Evolutionary conservation across 2,329 filamentous ascomycete species (phyloP), one percentile per base, ranked within the genome.

Genomic region (Fonsecaea erecta): DNA sequence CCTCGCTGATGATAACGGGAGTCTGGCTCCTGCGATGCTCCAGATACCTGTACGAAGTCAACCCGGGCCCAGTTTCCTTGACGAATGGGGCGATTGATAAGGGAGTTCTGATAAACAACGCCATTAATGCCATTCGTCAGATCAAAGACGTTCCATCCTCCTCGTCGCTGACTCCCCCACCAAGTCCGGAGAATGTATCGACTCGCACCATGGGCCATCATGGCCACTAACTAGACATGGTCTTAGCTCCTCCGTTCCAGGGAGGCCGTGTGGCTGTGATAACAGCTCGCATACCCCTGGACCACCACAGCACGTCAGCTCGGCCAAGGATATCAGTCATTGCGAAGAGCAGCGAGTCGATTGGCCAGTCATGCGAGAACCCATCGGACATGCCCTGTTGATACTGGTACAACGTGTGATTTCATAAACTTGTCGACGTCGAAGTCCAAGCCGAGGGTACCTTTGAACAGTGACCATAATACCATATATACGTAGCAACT

Each of bases 251-350:
- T 24, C 24, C 24, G 16, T n/a, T n/a, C 3, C 51, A 30, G 16
- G 3, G 24, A 53, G 24, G 26, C n/a, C 14, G 11, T 0, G 16
- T n/a, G 24, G 51, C 51, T 53, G 51, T 26, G 51, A 53, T 53
- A 53, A 53, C 26, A 53, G n/a, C 30, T 18, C 21, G 26, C 51
- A 28, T 34, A 3, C 34, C 8, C 21, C 11, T 4, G 28, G 28
- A 8, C 28, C 3, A 30, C 8, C 28, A 30, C 6, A 28, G 16
- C 16, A 24, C 8, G 28, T 30, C 14, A 61, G 58, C 58, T 61
- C 60, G 60, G 60, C 60, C 60, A 53, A 63, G 52, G 51, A 56
- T 56, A 48, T 11, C 43, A 48, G 18, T 48, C 18, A 48, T 8
- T 24, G 24, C 18, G 18, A 48, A 48, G 11, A 48, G 18, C 43